Base-by-base conservation (phyloP, 2,329 filamentous ascomycete species). In the Aspergillus pseudoterreus region DNA sequence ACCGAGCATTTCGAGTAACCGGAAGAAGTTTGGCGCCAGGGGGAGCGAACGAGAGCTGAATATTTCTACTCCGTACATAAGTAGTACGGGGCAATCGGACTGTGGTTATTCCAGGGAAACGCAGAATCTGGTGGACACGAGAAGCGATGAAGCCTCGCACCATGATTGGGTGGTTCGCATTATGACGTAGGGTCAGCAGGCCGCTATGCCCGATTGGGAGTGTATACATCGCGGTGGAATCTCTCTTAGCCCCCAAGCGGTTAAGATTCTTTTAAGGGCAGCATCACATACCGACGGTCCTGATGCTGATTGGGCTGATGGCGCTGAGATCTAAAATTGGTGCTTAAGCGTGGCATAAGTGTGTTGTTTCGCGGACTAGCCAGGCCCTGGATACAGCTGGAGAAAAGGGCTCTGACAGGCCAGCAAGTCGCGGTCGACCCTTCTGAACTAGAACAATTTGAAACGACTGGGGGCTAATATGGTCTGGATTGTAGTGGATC, bases 151-250 rank as follows among this genome's bases (percentile, higher is more conserved):
- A 19, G 4, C 6, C 43, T 9, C 43, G n/a, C 43, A 45, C 43
- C 8, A 9, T 35, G 27, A 45, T 45, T 45, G 43, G 43, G 43
- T 45, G 43, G 43, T 35, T 45, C 43, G 43, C 43, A 35, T 45
- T 45, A 45, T 45, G 43, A 45, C 43, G 43, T 45, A 45, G 43
- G 14, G 24, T 32, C 43, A 45, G 43, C 43, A 45, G 43, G 9
- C n/a, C 43, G 43, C 43, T 45, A 45, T 17, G 21, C 43, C 43
- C 6, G 24, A 45, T 33, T 9, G 43, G 43, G 43, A n/a, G 27
- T n/a, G 43, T 45, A 45, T 45, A 45, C 43, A 45, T 45, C 24
- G 43, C 6, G 43, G 43, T 15, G 43, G 43, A 33, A 30, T 19
- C 9, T 35, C 14, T n/a, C 22, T 45, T 45, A 45, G n/a, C 10